Base-by-base conservation (phyloP, 768 basidiomycete species). In the Collybiopsis luxurians region DNA sequence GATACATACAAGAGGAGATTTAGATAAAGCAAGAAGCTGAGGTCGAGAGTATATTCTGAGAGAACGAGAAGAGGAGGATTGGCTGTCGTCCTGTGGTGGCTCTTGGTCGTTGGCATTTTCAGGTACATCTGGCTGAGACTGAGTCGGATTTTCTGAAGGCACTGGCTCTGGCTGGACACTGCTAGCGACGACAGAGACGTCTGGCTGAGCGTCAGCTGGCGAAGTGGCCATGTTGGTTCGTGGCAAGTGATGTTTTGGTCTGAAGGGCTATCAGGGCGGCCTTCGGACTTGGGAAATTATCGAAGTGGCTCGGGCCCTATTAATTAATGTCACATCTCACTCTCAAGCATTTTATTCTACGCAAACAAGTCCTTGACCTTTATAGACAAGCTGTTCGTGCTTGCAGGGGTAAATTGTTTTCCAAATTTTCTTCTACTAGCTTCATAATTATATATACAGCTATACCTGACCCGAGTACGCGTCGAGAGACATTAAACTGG, bases 301-400 rank as follows among this genome's bases (percentile, higher is more conserved):
- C n/a, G n/a, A n/a, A n/a, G n/a, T n/a, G n/a, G n/a, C n/a, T n/a
- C n/a, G n/a, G n/a, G n/a, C n/a, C 28, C 36, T 21, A n/a, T 21
- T 34, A 21, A 13, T 45, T n/a, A 28, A 61, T 61, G 59, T 39
- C 46, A 24, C 47, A 56, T 26, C 69, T 77, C 55, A 82, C 85
- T 34, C 80, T 92, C 69, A 87, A 79, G 71, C 88, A 92, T 71
- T 92, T 91, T 65, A 80, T 92, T 64, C 78, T 92, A 57, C 79
- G 79, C 58, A 80, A 84, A 59, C 73, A 79, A 65, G 83, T 79
- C 19, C 65, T 91, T 44, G 67, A 74, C 60, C 72, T 90, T 47
- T 92, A 90, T 70, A 82, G 89, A 56, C 68, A 75, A 53, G 80
- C 82, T n/a, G 77, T 90, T 61, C 84, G 89, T 49, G 84, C 87